Evolutionary conservation across 2,329 filamentous ascomycete genomes (phyloP).

Genomic region (Trichoderma sp.): DNA sequence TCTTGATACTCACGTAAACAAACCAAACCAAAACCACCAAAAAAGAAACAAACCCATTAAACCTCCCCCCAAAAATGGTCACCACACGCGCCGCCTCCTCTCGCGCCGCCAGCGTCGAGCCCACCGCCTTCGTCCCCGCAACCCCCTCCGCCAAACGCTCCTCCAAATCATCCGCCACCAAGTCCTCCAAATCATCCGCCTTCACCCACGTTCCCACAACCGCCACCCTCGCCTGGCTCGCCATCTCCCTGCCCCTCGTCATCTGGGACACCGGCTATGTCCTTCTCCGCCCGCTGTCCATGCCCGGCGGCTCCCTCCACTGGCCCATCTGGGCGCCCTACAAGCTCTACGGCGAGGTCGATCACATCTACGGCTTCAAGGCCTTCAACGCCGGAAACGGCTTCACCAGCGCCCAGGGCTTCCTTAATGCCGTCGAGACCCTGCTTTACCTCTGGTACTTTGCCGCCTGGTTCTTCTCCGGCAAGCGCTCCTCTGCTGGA

Average conservation of each 20-base stretch:
- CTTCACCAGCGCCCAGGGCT: constrained; percentile 73
- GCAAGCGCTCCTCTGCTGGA: constrained; percentile 22
- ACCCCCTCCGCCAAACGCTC: constrained; percentile 12
- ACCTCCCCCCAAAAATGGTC: constrained; percentile 32
- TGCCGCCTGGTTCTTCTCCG: constrained; percentile 33
- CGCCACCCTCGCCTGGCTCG: constrained; percentile 64
- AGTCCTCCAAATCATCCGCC: constrained; percentile 21
- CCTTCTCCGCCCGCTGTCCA: constrained; percentile 73
- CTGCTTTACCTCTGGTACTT: constrained; percentile 60
- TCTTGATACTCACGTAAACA: neutral
- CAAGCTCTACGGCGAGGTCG: constrained; percentile 73
- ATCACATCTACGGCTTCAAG: constrained; percentile 78
- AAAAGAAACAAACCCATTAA: neutral
- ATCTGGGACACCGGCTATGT: constrained; percentile 80
- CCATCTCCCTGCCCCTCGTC: constrained; percentile 72
- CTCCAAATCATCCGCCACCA: neutral
- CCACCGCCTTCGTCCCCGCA: constrained; percentile 21
- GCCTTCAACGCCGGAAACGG: constrained; percentile 66
- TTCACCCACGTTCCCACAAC: constrained; percentile 48
- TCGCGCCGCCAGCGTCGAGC: constrained; percentile 31
- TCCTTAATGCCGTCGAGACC: constrained; percentile 67
- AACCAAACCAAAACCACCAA: neutral
- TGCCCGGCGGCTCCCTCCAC: constrained; percentile 74
- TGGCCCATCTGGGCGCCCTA: constrained; percentile 74
- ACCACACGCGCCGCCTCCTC: constrained; percentile 38